phyloP scores from a whole-genome alignment of 1,139 yeast species.

The Ogataea hybrid region DNA sequence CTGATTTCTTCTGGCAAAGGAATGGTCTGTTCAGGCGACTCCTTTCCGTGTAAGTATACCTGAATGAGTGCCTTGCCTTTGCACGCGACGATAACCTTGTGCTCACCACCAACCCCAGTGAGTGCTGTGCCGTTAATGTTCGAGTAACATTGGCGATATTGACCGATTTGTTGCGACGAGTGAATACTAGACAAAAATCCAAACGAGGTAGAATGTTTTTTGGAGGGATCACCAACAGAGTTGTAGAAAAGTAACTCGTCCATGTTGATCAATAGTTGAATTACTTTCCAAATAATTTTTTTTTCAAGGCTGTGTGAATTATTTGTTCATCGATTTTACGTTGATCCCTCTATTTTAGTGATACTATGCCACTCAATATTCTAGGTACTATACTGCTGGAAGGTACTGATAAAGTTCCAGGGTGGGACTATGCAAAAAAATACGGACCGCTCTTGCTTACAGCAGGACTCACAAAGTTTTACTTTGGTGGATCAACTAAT shows the following conservation, averaged over 20 bases:
- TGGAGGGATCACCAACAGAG: slow-evolving; percentile 48
- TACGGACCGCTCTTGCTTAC: slow-evolving; percentile 53
- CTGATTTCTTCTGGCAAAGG: slow-evolving; percentile 81
- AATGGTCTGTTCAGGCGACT: slow-evolving; percentile 76
- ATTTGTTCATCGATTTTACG: not conserved
- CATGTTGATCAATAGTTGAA: slow-evolving; percentile 34
- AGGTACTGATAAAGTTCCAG: slow-evolving; percentile 75
- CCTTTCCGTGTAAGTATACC: slow-evolving; percentile 75
- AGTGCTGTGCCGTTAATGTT: slow-evolving; percentile 40
- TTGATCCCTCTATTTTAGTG: slow-evolving; percentile 2
- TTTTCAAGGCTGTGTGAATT: slow-evolving; percentile 7
- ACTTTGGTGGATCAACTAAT: slow-evolving; percentile 73
- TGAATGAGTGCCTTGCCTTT: slow-evolving; percentile 69
- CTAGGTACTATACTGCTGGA: slow-evolving; percentile 62
- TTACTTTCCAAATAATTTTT: slow-evolving; percentile 1
- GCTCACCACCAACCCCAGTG: slow-evolving; percentile 43
- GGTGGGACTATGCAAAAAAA: slow-evolving; percentile 55
- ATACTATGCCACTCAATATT: slow-evolving; percentile 77
- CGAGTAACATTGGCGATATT: slow-evolving; percentile 54
- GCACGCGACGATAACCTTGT: slow-evolving; percentile 55
- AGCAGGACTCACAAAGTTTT: slow-evolving; percentile 56
- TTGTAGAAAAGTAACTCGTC: slow-evolving; percentile 61
- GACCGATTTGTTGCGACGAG: slow-evolving; percentile 46
- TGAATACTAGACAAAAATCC: slow-evolving; percentile 52
- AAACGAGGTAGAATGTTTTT: slow-evolving; percentile 42